Percentiles rank a stretch among this genome's conserved stretches.
Conservation (phyloP, 1,284 basidiomycete species). For the Moesziomyces sp. region DNA sequence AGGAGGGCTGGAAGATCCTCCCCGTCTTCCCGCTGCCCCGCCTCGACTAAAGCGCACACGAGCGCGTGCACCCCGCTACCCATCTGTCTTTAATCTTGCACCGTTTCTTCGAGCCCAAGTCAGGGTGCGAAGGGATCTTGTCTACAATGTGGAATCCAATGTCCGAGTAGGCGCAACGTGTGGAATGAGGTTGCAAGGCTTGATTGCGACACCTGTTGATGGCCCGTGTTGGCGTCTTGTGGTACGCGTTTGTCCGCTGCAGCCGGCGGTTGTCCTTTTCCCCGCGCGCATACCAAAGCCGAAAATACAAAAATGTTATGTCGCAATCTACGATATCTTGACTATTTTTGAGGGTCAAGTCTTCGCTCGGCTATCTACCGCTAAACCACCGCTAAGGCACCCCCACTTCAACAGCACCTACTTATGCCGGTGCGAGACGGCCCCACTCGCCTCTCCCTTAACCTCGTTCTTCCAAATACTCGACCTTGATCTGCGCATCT, state of each 20-base stretch:
- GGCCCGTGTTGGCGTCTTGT: not conserved
- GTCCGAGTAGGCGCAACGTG: too few species aligned
- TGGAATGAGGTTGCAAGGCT: too few species aligned
- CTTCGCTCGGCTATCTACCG: not conserved
- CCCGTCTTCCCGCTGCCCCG: slow-evolving; percentile 53
- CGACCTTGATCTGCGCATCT: not conserved
- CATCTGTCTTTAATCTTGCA: too few species aligned
- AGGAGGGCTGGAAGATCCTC: slow-evolving; percentile 48
- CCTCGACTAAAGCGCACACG: slow-evolving; percentile 16
- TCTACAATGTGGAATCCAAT: too few species aligned
- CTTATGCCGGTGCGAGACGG: too few species aligned
- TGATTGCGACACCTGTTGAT: not conserved
- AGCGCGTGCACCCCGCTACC: not conserved
- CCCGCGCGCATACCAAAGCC: too few species aligned
- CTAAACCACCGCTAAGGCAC: too few species aligned
- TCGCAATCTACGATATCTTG: not conserved
- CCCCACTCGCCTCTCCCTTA: too few species aligned
- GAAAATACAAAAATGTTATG: not conserved
- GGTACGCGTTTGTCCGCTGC: slow-evolving; percentile 1
- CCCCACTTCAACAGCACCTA: too few species aligned
- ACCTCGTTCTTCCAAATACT: not conserved
- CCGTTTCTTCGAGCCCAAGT: too few species aligned
- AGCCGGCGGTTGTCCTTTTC: not conserved
- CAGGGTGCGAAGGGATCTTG: too few species aligned
- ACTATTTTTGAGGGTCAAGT: not conserved